These are phyloP conservation scores for Hymenoscyphus salicellus DNA, from an alignment of 2,329 filamentous ascomycete genomes.

Conservation along the genomic window DNA sequence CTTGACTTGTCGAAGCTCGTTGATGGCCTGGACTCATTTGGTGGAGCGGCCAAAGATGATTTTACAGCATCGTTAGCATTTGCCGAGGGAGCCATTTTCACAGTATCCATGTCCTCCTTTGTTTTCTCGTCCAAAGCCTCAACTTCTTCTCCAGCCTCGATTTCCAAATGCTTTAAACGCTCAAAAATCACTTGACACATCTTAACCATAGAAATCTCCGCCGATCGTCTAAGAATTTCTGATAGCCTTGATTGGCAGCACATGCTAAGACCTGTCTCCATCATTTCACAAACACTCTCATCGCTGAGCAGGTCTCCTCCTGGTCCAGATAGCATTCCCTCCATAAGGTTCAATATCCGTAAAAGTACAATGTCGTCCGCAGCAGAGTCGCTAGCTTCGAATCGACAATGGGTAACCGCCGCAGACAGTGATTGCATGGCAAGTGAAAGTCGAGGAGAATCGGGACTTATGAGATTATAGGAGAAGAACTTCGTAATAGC, in stretches of 20 bases:
- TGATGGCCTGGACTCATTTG: constrained; percentile 38
- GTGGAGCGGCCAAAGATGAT: constrained; percentile 47
- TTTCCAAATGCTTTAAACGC: constrained; percentile 80
- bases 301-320: constrained; percentile 93
- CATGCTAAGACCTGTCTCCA: constrained; percentile 95
- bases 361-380: constrained; percentile 94
- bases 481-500: constrained; percentile 95
- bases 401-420: constrained; percentile 94
- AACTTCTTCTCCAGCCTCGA: constrained; percentile 66
- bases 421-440: constrained; percentile 94
- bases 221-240: constrained; percentile 83
- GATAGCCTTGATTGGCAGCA: constrained; percentile 92
- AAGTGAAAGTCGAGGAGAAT: constrained; percentile 81
- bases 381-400: constrained; percentile 91
- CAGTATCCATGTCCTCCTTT: constrained; percentile 66
- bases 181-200: constrained; percentile 99
- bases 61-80: constrained; percentile 61
- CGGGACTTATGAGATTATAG: constrained; percentile 82
- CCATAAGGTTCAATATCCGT: constrained; percentile 95
- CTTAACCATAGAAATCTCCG: constrained; percentile 94
- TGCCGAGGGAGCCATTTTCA: constrained; percentile 80
- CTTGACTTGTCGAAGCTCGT: constrained; percentile 43
- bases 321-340: constrained; percentile 92
- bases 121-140: constrained; percentile 64
- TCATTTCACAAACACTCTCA: constrained; percentile 98